Base-by-base conservation (phyloP, 106 monocot species). In the Dendrobium huoshanense region DNA sequence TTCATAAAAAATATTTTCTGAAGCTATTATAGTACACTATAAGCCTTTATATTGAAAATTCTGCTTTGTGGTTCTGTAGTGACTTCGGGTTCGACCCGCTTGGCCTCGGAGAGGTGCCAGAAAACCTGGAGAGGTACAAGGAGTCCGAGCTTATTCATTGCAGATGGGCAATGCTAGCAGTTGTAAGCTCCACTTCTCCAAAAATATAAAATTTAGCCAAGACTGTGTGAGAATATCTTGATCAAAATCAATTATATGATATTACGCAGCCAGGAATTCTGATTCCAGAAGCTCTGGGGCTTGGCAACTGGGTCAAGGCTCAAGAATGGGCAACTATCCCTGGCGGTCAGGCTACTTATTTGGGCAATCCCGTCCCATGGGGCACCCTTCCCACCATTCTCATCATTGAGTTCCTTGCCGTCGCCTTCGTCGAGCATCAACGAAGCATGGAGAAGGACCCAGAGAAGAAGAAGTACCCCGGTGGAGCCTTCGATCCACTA, bases 391-490 rank as follows among this genome's bases (percentile, higher is more conserved):
- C 96, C 0, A 96, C 88, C 79, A 92, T 94, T 83, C 91, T 96
- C 6, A 83, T 83, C 45, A 89, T 96, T 70, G 94, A 96, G 77
- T 96, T 96, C 82, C 6, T 96, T 1, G 80, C 96, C 79, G 90
- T 96, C 44, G 91, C 96, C 41, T 94, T 92, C 68, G 96, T 94
- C 1, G 96, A 96, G 91, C 94, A 96, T 87, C 96, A 94, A 43
- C 88, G 92, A 47, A 96, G 88, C 94, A 96, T 96, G 96, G 94
- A 96, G 92, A 94, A 96, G 79, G 94, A 96, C 81, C 82, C 92
- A 1, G 96, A 96, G 87, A 96, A 96, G 92, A 94, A 85, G 88
- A 96, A 96, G 83, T 96, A 96, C 85, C 96, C 96, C 9, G 94
- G 96, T 9, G 94, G 96, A 2, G 94, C 96, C 81, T 94, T 96